Evolutionary conservation across 2,329 filamentous ascomycete species (phyloP), one percentile per base, ranked within the genome.

Genomic region (Uncinocarpus reesii): DNA sequence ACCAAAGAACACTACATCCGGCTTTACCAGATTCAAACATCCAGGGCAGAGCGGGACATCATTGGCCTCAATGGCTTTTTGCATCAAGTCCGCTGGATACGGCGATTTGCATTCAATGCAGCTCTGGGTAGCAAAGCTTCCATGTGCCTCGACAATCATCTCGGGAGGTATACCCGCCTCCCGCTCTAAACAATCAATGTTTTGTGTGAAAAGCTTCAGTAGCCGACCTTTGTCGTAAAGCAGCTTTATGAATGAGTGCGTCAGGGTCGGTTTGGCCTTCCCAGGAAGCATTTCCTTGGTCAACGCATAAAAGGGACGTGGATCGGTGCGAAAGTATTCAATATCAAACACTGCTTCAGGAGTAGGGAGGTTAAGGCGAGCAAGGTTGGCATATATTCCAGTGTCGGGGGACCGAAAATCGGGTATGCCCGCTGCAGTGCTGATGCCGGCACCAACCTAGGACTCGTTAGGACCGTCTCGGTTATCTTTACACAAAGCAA

Each of bases 261-360:
- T 84, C 47, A 96, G 73, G 1, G 92, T 98, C 0, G 92, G 92
- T 47, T 82, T 76, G 69, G 85, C 95, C 58, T 83, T 84, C 15
- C 89, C 90, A 0, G 92, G 92, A 60, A 95, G 94, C 3, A 98
- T 76, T 67, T 96, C 92, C 58, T 84, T 84, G 11, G 90, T 90
- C 29, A 98, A 77, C 1, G 86, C 79, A 66, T 96, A 98, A 71
- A 98, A 98, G 0, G 92, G 89, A 26, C 81, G 74, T 0, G 92
- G 92, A 55, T 94, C 84, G 36, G 81, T 62, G 53, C 83, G 77
- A 70, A 98, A 98, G 72, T 86, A 98, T 50, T 74, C 73, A 55
- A 98, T 90, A 61, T 95, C 88, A 67, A 98, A 96, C 37, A 96
- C 87, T 28, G 87, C 89, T 68, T 96, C 88, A 18, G 90, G 83